These are phyloP conservation scores for Actinomucor elegans DNA, from an alignment of 371 early-diverging fungal species.

Conservation along the genomic window DNA sequence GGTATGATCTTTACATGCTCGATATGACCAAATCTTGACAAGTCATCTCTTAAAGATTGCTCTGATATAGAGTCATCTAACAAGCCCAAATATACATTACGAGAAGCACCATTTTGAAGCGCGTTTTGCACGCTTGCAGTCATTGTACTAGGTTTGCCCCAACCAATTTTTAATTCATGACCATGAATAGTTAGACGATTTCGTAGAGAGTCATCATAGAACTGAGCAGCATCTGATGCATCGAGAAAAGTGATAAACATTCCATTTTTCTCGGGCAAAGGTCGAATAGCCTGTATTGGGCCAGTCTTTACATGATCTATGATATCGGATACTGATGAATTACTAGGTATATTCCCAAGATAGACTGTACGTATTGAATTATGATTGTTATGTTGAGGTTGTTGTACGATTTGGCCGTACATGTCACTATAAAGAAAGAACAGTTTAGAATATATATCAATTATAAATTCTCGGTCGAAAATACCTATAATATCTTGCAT, in stretches of 20 bases:
- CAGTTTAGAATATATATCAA: too few species aligned
- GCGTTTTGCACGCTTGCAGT: conserved; percentile 55
- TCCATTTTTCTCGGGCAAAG: conserved; percentile 79
- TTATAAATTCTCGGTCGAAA: too few species aligned
- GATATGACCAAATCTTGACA: conserved; percentile 67
- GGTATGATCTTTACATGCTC: conserved; percentile 71
- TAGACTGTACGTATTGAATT: conserved; percentile 67
- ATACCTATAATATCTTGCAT: too few species aligned
- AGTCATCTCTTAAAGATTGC: conserved; percentile 52
- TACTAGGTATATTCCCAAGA: conserved; percentile 71
- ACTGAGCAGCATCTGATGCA: conserved; percentile 58
- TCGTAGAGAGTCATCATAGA: conserved; percentile 52
- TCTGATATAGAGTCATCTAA: conserved; percentile 60
- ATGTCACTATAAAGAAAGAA: conserved; percentile 16
- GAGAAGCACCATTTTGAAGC: conserved; percentile 67
- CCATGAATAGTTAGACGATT: conserved; percentile 44
- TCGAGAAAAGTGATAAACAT: conserved; percentile 82
- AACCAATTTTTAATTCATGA: conserved; percentile 69
- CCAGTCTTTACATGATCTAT: conserved; percentile 78
- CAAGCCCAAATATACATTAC: conserved; percentile 78
- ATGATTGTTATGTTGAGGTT: conserved; percentile 1
- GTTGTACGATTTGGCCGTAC: conserved; percentile 9
- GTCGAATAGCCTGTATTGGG: conserved; percentile 69
- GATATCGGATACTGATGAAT: conserved; percentile 65
- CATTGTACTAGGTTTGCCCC: conserved; percentile 71